These are phyloP conservation scores for Aspergillus haitiensis DNA, from an alignment of 495 filamentous ascomycete genomes.

Conservation along the genomic window DNA sequence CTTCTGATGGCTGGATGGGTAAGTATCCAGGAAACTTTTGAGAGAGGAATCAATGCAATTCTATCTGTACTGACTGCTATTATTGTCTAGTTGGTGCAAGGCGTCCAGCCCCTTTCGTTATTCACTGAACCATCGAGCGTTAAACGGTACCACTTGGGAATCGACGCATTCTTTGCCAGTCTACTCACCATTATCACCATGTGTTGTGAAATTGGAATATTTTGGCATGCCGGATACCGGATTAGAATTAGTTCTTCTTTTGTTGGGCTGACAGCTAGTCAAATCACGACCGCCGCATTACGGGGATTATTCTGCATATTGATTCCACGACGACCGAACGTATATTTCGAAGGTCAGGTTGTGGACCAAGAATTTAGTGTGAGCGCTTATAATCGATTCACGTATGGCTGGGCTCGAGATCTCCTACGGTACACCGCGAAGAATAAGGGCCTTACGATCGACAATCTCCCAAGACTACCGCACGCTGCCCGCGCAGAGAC, in stretches of 20 bases:
- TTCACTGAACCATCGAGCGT: constrained; percentile 37
- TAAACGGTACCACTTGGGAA: constrained; percentile 31
- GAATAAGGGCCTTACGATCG: constrained; percentile 58
- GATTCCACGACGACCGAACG: constrained; percentile 67
- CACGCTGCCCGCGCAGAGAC: constrained; percentile 29
- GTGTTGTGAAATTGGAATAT: constrained; percentile 23
- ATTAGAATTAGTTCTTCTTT: constrained; percentile 17
- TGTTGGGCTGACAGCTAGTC: constrained; percentile 24
- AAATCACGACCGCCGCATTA: constrained; percentile 29
- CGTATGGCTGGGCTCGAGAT: constrained; percentile 59
- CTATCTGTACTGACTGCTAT: constrained; percentile 3
- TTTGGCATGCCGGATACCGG: constrained; percentile 16
- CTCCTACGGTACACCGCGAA: constrained; percentile 54
- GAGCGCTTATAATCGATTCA: constrained; percentile 61
- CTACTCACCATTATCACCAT: constrained; percentile 23
- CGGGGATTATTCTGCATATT: constrained; percentile 35
- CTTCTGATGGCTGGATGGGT: constrained; percentile 41
- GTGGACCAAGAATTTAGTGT: constrained; percentile 66
- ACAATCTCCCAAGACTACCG: constrained; percentile 55
- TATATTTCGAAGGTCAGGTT: constrained; percentile 53
- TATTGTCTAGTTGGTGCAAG: constrained; percentile 27
- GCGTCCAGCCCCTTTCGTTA: constrained; percentile 36
- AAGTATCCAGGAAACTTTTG: constrained; percentile 4
- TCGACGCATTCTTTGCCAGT: constrained; percentile 36
- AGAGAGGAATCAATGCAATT: background rate